A percentile compares a stretch with the other conserved stretches of the same genome.
Evolutionary conservation across 306 rosid genomes (phyloP).

Genomic region (Oemleria cerasiformis): DNA sequence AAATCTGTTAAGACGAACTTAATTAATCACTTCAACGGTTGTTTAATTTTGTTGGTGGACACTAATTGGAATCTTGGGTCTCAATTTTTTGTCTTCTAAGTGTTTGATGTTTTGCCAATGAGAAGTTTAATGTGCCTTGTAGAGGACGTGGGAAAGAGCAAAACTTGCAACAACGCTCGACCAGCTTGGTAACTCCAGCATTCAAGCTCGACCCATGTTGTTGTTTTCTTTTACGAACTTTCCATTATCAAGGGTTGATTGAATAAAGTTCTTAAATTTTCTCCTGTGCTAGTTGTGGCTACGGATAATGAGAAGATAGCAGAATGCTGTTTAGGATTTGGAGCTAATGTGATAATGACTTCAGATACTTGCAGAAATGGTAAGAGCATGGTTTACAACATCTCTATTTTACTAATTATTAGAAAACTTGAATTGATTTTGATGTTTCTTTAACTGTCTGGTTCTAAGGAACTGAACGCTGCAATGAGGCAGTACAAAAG

Average conservation of each 20-base stretch:
- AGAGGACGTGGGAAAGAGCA: slow-evolving; percentile 93
- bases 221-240: slow-evolving; percentile 7
- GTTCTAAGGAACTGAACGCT: slow-evolving; percentile 67
- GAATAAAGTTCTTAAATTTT: neutral
- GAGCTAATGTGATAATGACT: slow-evolving; percentile 87
- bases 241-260: neutral
- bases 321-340: slow-evolving; percentile 66
- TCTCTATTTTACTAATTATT: slow-evolving; percentile 8
- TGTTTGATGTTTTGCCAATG: neutral
- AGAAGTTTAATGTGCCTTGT: neutral
- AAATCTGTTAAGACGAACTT: too few relatives aligned
- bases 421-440: neutral
- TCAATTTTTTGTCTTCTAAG: neutral
- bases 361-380: slow-evolving; percentile 74
- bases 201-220: slow-evolving; percentile 14
- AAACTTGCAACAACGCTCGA: slow-evolving; percentile 70
- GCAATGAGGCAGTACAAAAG: slow-evolving; percentile 72
- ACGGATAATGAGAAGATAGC: slow-evolving; percentile 83
- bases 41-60: neutral
- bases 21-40: neutral
- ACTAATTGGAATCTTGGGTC: neutral
- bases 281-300: slow-evolving; percentile 55
- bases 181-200: slow-evolving; percentile 49
- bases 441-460: slow-evolving; percentile 7
- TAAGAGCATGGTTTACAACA: slow-evolving; percentile 20